Percentiles rank a stretch among this genome's conserved stretches.
These are phyloP conservation scores for Gnaphalium uliginosum DNA, from an alignment of 129 eudicot species.

Conservation along the genomic window DNA sequence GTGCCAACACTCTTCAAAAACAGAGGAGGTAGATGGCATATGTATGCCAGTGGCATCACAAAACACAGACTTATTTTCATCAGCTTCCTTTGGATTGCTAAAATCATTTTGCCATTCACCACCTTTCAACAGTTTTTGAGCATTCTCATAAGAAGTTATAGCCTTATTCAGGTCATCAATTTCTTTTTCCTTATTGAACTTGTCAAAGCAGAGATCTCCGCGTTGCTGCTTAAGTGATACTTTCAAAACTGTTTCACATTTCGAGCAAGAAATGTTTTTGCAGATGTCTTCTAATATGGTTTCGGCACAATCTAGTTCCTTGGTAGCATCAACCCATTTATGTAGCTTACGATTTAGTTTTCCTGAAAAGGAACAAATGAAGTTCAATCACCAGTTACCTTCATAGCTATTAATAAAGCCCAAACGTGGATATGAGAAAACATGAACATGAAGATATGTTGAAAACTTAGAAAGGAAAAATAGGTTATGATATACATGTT, in stretches of 20 bases:
- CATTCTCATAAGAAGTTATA: background rate
- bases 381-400: background rate
- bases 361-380: background rate
- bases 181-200: background rate
- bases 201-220: background rate
- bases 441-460: background rate
- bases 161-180: background rate
- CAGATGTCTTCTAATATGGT: background rate
- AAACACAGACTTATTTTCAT: background rate
- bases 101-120: background rate
- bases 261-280: background rate
- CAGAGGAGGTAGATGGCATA: background rate
- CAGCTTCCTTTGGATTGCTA: background rate
- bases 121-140: background rate
- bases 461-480: background rate
- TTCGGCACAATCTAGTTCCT: background rate
- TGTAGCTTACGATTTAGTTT: background rate
- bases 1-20: background rate
- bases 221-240: background rate
- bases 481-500: background rate
- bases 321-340: background rate
- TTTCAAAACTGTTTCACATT: background rate
- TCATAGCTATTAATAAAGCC: background rate
- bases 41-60: background rate
- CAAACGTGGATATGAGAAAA: background rate